Percentiles rank a stretch among this genome's conserved stretches.
Evolutionary conservation across 257 asterid species (phyloP).

Genomic region (Gynochthodes officinalis): DNA sequence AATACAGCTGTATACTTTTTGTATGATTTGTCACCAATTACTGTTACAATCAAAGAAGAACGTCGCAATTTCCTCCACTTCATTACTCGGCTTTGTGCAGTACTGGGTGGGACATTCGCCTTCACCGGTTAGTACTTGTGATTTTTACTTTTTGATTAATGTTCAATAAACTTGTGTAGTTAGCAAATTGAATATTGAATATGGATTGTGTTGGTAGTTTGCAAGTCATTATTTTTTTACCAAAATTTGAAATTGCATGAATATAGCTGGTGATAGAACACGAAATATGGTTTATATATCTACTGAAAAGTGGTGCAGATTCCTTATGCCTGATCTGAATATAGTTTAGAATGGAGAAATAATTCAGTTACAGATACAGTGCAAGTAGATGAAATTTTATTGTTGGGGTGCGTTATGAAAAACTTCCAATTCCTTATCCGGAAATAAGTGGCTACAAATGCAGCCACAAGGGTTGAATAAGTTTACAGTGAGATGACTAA

Average conservation of each 20-base stretch:
- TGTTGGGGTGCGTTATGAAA: neutral
- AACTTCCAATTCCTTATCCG: too few species aligned
- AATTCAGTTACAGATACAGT: neutral
- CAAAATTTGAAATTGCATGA: neutral
- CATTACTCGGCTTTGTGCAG: slow-evolving; percentile 95
- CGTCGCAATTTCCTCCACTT: slow-evolving; percentile 98
- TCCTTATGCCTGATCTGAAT: too few species aligned
- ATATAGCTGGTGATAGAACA: neutral
- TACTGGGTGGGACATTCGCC: slow-evolving; percentile 98
- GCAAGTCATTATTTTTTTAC: neutral
- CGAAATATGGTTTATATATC: neutral
- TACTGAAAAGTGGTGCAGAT: neutral
- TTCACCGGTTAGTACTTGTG: slow-evolving; percentile 59
- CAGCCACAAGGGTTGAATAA: too few species aligned
- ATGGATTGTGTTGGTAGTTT: neutral
- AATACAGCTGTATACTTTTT: slow-evolving; percentile 86
- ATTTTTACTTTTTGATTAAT: neutral
- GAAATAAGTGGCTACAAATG: too few species aligned
- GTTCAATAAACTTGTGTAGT: neutral
- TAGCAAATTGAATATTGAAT: neutral
- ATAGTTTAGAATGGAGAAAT: neutral
- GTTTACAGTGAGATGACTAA: too few species aligned
- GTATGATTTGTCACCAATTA: slow-evolving; percentile 96
- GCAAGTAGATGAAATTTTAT: neutral
- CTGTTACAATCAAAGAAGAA: slow-evolving; percentile 95